Evolutionary conservation across 176 grass and related monocot species (phyloP).

Genomic region (Carex cristatella): DNA sequence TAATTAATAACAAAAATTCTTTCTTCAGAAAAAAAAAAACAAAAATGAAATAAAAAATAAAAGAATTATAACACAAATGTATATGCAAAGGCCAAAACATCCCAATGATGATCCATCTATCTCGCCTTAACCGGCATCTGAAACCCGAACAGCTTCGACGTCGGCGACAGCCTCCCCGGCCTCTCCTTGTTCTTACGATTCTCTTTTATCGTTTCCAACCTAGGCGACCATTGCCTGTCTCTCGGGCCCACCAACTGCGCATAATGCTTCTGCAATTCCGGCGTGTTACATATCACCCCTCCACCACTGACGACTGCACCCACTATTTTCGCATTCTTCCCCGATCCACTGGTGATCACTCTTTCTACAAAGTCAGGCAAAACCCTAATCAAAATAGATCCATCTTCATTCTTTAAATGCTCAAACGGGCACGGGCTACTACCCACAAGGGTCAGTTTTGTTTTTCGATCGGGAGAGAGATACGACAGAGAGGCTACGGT

Average conservation of each 20-base stretch:
- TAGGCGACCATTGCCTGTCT: constrained; percentile 47
- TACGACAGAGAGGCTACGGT: constrained; percentile 59
- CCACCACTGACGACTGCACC: neutral
- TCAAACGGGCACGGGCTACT: constrained; percentile 50
- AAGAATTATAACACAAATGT: neutral
- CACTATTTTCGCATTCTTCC: neutral
- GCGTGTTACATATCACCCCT: constrained; percentile 51
- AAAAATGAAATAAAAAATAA: neutral
- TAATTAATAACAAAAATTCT: neutral
- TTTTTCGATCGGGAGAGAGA: constrained; percentile 32
- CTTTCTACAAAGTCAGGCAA: constrained; percentile 71
- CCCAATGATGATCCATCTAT: neutral
- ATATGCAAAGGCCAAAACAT: neutral
- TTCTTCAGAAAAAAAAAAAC: neutral
- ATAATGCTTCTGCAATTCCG: constrained; percentile 82
- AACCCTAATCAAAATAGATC: constrained; percentile 40
- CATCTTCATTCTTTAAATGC: constrained; percentile 58
- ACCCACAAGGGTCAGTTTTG: constrained; percentile 20
- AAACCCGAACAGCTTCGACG: constrained; percentile 12
- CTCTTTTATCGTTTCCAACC: constrained; percentile 69
- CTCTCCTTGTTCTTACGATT: constrained; percentile 26
- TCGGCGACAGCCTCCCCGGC: constrained; percentile 23
- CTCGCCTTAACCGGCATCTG: neutral
- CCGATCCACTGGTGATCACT: constrained; percentile 37
- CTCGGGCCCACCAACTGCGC: constrained; percentile 44